Evolutionary conservation across 345 rosid genomes (phyloP), one percentile per base, ranked within the genome.

Genomic region (Pseudoturritis turrita): DNA sequence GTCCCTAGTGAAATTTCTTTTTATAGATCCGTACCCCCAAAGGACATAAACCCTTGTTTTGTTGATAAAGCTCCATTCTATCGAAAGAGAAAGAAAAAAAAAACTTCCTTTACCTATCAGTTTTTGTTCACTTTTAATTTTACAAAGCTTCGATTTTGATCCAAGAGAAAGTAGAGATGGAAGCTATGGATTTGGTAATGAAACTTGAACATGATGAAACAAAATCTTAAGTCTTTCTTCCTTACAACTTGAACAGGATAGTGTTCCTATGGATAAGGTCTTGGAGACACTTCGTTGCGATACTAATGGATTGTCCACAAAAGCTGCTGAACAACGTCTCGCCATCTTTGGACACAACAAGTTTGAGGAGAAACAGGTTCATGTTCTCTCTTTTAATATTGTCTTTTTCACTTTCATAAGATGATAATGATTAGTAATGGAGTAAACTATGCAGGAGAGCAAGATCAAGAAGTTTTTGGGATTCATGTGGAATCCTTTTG

Each of bases 141-240:
- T 29, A 0, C 8, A 29, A 6, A 29, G 33, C 33, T 29, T 6
- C 7, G 8, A 29, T 29, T 5, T 29, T 29, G 33, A 29, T 29
- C 8, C 33, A 6, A 5, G 33, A 29, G 7, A 29, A 29, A 0
- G 52, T 26, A 10, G 46, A 41, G 19, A 13, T 53, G 7, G 95
- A 90, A 41, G 90, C 88, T 56, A 88, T 90, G 80, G 97, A 90
- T 81, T 88, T 90, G 97, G 97, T 90, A 90, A 83, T 77, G 78
- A 91, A 90, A 85, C 88, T 29, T 29, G 8, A 29, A 29, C 8
- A 29, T 29, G 33, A 29, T 29, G 78, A 73, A 39, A 29, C 41
- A 54, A 62, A 72, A 46, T 45, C 45, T 9, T 6, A 26, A 31
- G 3, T 50, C 18, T 6, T 40, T 56, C 29, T 13, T 7, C 26